phyloP scores from a whole-genome alignment of 208 protist species.

The Willaertia magna region DNA sequence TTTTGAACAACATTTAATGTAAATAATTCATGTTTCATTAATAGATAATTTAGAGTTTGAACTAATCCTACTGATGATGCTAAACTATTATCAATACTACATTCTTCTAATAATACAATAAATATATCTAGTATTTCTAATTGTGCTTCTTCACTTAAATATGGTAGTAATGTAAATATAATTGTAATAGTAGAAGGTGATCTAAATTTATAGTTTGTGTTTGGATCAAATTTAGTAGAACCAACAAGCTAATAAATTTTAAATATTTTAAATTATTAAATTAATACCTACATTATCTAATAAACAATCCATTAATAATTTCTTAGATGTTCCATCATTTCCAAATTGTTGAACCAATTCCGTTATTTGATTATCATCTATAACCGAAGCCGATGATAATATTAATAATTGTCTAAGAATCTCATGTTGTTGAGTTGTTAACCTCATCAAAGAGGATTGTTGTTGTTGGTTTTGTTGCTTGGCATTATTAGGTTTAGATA shows the following conservation, averaged over 20 bases:
- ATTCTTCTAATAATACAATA: slow-evolving; percentile 1
- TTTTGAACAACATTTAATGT: background rate
- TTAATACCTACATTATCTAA: background rate
- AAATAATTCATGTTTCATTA: background rate
- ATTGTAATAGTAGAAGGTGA: background rate
- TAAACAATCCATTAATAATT: background rate
- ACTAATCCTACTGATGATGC: background rate
- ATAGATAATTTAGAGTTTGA: background rate
- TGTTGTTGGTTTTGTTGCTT: background rate
- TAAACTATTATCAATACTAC: background rate
- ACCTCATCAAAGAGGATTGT: background rate
- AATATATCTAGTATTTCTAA: background rate
- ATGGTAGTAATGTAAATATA: background rate
- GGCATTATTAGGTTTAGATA: no score
- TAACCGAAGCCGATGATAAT: background rate
- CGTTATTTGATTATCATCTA: background rate
- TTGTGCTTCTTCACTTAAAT: background rate
- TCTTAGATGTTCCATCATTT: background rate
- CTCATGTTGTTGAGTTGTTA: background rate
- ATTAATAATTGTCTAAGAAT: background rate
- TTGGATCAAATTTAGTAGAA: background rate
- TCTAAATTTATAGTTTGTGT: background rate
- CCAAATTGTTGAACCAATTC: background rate
- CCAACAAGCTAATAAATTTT: background rate
- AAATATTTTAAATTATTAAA: background rate